These are phyloP conservation scores for Chenopodium berlandieri DNA, from an alignment of 148 eudicot species.

Conservation along the genomic window DNA sequence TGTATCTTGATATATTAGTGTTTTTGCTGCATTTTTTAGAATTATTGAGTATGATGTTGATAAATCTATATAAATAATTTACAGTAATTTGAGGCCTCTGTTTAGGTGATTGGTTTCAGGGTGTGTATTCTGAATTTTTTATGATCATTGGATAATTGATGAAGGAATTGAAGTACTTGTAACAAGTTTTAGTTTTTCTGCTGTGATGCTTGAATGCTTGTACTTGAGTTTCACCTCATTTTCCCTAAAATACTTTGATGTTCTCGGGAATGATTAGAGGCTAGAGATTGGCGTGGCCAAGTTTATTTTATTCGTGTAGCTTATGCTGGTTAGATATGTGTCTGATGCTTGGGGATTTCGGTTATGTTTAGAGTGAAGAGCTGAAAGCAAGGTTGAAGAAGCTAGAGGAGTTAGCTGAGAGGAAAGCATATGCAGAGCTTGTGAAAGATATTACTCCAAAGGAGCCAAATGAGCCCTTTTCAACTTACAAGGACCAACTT, in stretches of 20 bases:
- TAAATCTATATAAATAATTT: background rate
- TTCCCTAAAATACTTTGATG: background rate
- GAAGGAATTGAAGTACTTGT: background rate
- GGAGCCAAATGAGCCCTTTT: constrained; percentile 71
- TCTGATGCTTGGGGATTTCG: background rate
- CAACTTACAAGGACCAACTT: constrained; percentile 92
- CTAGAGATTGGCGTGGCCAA: too few species aligned
- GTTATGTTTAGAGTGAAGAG: constrained; percentile 66
- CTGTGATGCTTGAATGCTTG: background rate
- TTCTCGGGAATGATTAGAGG: too few species aligned
- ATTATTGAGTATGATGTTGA: background rate
- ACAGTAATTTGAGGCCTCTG: background rate
- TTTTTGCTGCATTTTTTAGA: background rate
- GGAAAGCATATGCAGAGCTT: constrained; percentile 82
- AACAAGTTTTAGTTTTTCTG: background rate
- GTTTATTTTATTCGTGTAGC: background rate
- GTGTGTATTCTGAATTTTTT: too few species aligned
- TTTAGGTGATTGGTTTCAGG: background rate
- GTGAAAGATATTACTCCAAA: constrained; percentile 90
- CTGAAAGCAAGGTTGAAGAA: constrained; percentile 76
- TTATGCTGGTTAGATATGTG: background rate
- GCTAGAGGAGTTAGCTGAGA: constrained; percentile 72
- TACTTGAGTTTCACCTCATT: background rate
- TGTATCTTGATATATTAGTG: background rate
- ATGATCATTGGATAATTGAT: background rate